Evolutionary conservation across 495 filamentous ascomycete species (phyloP), one percentile per base, ranked within the genome.

Genomic region (Polyplosphaeria fusca): DNA sequence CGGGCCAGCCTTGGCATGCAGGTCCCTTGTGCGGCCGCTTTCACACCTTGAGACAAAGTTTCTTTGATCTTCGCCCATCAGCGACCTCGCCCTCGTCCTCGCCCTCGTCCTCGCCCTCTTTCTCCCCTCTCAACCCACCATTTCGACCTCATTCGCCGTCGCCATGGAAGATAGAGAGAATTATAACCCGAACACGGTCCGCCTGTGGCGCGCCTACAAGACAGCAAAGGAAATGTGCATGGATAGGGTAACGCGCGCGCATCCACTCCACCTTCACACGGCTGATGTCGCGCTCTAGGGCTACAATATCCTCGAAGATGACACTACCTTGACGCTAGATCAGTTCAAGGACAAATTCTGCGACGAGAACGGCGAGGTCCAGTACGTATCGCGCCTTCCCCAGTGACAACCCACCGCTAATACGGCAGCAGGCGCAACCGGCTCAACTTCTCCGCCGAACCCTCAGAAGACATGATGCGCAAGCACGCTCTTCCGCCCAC

Each of bases 271-370:
- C 40, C 3, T 28, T 24, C 13, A 5, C 40, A 44, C 30, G 30
- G 12, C 49, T 54, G 38, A 47, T 47, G 46, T 19, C 7, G 12
- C 9, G n/a, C 3, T 7, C 16, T 62, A 96, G 91, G 92, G 92
- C 59, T 98, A 98, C 74, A 86, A 94, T 68, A 77, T 98, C 18
- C 76, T 88, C 23, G 89, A 96, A 44, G 86, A 90, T 23, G 93
- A 98, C 79, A 79, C 95, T 52, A 79, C 81, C 65, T 86, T 96
- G 61, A 78, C 86, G 1, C 84, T 96, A 14, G 78, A 84, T 5
- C 79, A 86, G 11, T 98, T 98, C 76, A 77, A 75, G 49, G 45
- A 55, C 7, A 77, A 84, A 60, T 96, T 83, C 70, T 75, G 77
- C 32, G 80, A 84, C 67, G 72, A 74, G 40, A 82, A 86, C 60